phyloP scores from a whole-genome alignment of 768 basidiomycete species.

The Psilocybe cubensis region DNA sequence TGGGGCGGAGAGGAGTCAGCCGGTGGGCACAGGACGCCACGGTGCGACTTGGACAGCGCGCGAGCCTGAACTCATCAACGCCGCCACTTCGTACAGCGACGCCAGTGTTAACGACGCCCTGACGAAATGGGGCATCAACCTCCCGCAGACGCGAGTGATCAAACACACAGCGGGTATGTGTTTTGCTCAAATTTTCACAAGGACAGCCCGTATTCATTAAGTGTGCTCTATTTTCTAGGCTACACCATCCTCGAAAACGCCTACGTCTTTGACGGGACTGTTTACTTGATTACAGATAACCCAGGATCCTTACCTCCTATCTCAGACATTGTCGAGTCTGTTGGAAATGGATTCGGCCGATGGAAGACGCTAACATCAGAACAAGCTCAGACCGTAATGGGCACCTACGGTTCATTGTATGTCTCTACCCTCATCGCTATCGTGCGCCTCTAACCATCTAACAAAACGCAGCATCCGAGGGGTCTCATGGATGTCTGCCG shows the following conservation, averaged over 20 bases:
- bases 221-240: slow-evolving; percentile 44
- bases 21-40: slow-evolving; percentile 42
- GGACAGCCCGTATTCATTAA: neutral
- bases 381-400: slow-evolving; percentile 52
- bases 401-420: slow-evolving; percentile 57
- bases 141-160: slow-evolving; percentile 60
- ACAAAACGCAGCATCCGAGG: slow-evolving; percentile 59
- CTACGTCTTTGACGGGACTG: slow-evolving; percentile 70
- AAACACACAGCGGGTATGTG: slow-evolving; percentile 67
- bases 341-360: slow-evolving; percentile 39
- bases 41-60: slow-evolving; percentile 48
- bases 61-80: slow-evolving; percentile 25
- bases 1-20: slow-evolving; percentile 50
- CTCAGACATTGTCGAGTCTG: slow-evolving; percentile 51
- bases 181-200: slow-evolving; percentile 3
- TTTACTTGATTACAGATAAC: slow-evolving; percentile 77
- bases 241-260: slow-evolving; percentile 85
- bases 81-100: slow-evolving; percentile 31
- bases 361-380: slow-evolving; percentile 63
- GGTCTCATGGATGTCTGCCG: slow-evolving; percentile 68
- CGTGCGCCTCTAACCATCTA: neutral
- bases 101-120: slow-evolving; percentile 56
- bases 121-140: slow-evolving; percentile 54
- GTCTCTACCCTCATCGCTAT: slow-evolving; percentile 17
- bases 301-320: slow-evolving; percentile 62